Evolutionary conservation across 2,329 filamentous ascomycete genomes (phyloP).

Genomic region (Cercospora sesami): DNA sequence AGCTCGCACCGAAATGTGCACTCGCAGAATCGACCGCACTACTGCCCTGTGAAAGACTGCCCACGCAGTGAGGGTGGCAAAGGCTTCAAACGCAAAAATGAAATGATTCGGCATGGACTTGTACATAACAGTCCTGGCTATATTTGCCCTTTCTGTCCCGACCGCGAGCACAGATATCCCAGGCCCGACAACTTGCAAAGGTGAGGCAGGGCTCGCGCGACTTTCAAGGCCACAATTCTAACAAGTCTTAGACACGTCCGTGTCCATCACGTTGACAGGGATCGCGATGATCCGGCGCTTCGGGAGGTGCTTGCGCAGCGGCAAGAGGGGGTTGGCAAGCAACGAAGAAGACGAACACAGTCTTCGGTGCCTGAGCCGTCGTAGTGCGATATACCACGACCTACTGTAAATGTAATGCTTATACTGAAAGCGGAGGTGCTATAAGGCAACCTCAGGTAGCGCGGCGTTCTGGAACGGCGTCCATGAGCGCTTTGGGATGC

Average conservation of each 20-base stretch:
- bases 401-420: conserved; percentile 6
- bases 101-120: conserved; percentile 75
- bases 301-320: conserved; percentile 83
- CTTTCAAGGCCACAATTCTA: not conserved
- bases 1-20: conserved; percentile 72
- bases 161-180: conserved; percentile 91
- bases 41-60: conserved; percentile 61
- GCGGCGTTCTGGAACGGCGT: not conserved
- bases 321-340: conserved; percentile 76
- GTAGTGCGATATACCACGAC: not conserved
- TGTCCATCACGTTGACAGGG: conserved; percentile 86
- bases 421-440: not conserved
- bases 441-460: conserved; percentile 2
- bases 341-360: conserved; percentile 65
- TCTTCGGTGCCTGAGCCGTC: conserved; percentile 10
- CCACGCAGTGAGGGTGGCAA: conserved; percentile 61
- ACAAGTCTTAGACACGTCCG: conserved; percentile 72
- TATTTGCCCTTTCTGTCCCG: conserved; percentile 92
- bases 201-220: conserved; percentile 51
- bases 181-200: conserved; percentile 93
- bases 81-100: conserved; percentile 69
- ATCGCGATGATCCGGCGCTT: conserved; percentile 79
- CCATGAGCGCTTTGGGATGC: not conserved
- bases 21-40: conserved; percentile 63
- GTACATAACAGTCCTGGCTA: conserved; percentile 95